Conservation (phyloP, 495 filamentous ascomycete genomes). For the Aspergillus bridgeri region DNA sequence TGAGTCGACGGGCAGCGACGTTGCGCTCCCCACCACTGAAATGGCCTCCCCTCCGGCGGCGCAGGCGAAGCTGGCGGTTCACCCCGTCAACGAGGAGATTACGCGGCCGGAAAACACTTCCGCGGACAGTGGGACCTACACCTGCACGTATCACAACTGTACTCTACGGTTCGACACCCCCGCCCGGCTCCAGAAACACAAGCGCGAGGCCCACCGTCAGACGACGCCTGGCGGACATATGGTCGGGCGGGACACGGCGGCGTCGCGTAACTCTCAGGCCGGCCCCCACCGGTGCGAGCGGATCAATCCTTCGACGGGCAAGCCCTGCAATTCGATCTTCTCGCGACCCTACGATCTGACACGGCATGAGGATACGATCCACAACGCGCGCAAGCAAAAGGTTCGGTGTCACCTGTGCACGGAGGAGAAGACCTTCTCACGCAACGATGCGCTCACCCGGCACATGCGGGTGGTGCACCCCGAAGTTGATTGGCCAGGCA, state of each 20-base stretch:
- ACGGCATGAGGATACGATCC: slow-evolving; percentile 95
- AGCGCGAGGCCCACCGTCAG: slow-evolving; percentile 86
- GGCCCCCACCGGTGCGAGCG: slow-evolving; percentile 88
- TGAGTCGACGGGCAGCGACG: slow-evolving; percentile 62
- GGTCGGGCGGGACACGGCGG: slow-evolving; percentile 47
- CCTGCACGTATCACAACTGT: slow-evolving; percentile 92
- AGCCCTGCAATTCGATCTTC: slow-evolving; percentile 94
- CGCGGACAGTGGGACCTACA: slow-evolving; percentile 85
- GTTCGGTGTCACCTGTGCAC: slow-evolving; percentile 92
- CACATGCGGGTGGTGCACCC: slow-evolving; percentile 91
- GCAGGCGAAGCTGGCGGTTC: slow-evolving; percentile 25
- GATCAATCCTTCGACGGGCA: slow-evolving; percentile 92
- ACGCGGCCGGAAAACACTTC: slow-evolving; percentile 57
- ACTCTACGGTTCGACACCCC: slow-evolving; percentile 83
- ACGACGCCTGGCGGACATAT: slow-evolving; percentile 44
- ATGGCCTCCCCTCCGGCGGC: slow-evolving; percentile 25
- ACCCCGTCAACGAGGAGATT: slow-evolving; percentile 30
- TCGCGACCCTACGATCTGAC: slow-evolving; percentile 98
- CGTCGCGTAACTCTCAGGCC: slow-evolving; percentile 72
- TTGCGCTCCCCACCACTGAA: slow-evolving; percentile 19
- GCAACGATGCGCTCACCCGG: slow-evolving; percentile 86
- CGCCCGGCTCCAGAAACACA: slow-evolving; percentile 87
- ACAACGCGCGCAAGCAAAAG: slow-evolving; percentile 91
- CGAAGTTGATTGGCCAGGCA: slow-evolving; percentile 76
- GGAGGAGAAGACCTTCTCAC: slow-evolving; percentile 95